Base-by-base conservation (phyloP, 2,329 filamentous ascomycete genomes). In the Colletotrichum sp. region DNA sequence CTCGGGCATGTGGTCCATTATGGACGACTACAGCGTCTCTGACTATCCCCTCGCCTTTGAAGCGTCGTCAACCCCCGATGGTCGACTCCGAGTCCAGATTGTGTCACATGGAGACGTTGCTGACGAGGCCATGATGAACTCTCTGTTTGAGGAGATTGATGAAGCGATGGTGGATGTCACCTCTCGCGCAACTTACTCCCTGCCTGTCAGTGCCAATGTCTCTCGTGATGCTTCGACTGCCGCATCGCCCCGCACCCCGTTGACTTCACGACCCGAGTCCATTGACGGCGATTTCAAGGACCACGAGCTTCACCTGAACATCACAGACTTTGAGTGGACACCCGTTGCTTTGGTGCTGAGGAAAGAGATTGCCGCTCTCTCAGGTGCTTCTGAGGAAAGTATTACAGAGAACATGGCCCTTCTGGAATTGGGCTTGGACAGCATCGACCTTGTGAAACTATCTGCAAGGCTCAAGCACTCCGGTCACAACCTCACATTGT, bases 361-460 rank as follows among this genome's bases (percentile, higher is more conserved):
- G 30, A 83, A 87, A 5, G 92, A 94, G 79, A 89, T 98, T 59
- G 90, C 93, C 2, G 80, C 81, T 1, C 85, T 98, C 7, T 91
- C 93, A 1, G 89, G 88, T 0, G 81, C 93, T 0, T 81, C 89
- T 0, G 81, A 84, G 5, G 82, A 87, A 3, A 84, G 88, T 0
- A 86, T 98, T 49, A 82, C 85, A 3, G 89, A 91, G 68, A 84
- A 87, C 8, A 92, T 91, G 0, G 93, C 93, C 0, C 91, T 98
- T 13, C 93, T 98, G 52, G 93, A 96, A 79, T 89, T 98, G 36
- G 96, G 96, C 0, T 89, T 98, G 8, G 96, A 98, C 86, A 98
- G 96, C 80, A 98, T 98, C 74, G 96, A 98, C 83, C 91, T 94
- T 3, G 96, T 98, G 83, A 98, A 95, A 80, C 86, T 98, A 0